Percentiles rank a stretch among this genome's conserved stretches.
Conservation (phyloP, 805 yeast species). For the Naumovozyma baii region DNA sequence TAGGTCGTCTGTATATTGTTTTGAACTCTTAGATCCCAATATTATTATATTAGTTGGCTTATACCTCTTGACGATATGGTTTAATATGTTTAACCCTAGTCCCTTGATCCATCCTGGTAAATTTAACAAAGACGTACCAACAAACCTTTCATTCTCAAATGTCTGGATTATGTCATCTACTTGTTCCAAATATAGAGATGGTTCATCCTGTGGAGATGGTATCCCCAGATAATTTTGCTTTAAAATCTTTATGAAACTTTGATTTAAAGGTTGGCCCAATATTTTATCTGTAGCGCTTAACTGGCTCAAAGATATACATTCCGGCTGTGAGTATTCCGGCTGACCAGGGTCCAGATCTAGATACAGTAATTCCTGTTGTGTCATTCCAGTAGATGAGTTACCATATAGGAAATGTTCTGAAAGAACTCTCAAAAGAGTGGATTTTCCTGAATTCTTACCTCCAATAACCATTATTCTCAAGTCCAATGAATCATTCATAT, state of each 20-base stretch:
- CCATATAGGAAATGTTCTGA: constrained; percentile 37
- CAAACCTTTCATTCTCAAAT: constrained; percentile 24
- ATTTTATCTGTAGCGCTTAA: constrained; percentile 11
- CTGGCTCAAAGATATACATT: constrained; percentile 48
- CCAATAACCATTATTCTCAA: constrained; percentile 32
- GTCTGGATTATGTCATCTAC: constrained; percentile 33
- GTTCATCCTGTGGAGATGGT: constrained; percentile 57
- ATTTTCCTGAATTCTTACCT: constrained; percentile 74
- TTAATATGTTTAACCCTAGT: constrained; percentile 61
- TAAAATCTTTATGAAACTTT: constrained; percentile 9
- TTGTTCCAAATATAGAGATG: constrained; percentile 41
- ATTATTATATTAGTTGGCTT: constrained; percentile 51
- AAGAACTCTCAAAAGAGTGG: constrained; percentile 52
- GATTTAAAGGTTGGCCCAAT: constrained; percentile 21
- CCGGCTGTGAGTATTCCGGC: constrained; percentile 67
- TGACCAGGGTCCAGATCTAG: constrained; percentile 88
- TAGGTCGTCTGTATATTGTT: constrained; percentile 21
- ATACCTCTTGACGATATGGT: constrained; percentile 34
- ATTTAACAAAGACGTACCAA: constrained; percentile 48
- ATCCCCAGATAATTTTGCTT: constrained; percentile 47
- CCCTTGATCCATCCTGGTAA: constrained; percentile 93
- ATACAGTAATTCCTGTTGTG: constrained; percentile 33
- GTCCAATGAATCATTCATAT: constrained; percentile 16
- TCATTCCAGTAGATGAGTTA: constrained; percentile 8
- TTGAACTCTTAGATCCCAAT: constrained; percentile 33